phyloP scores from a whole-genome alignment of 2,329 filamentous ascomycete species.

The Sclerotinia nivalis region DNA sequence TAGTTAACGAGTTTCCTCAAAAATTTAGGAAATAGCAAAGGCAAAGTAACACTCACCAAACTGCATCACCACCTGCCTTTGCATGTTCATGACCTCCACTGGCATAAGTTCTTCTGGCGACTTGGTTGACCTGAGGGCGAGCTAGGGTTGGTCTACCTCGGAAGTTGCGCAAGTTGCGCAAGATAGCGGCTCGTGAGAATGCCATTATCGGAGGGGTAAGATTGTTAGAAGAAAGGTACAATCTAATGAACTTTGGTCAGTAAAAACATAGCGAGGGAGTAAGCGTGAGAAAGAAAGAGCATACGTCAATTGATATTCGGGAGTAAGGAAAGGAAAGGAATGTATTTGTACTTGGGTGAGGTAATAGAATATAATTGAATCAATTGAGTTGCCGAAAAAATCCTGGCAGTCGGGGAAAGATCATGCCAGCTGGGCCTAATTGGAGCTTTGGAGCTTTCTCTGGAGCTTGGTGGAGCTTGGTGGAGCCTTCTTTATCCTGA shows the following conservation, averaged over 20 bases:
- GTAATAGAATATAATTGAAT: constrained; percentile 11
- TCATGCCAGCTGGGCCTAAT: constrained; percentile 1
- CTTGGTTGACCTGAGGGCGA: constrained; percentile 44
- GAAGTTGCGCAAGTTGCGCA: constrained; percentile 39
- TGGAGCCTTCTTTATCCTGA: constrained; percentile 7
- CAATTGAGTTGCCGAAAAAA: constrained; percentile 12
- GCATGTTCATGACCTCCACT: constrained; percentile 43
- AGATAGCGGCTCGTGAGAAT: constrained; percentile 42
- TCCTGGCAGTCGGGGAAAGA: constrained; percentile 9
- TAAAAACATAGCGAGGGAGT: neutral
- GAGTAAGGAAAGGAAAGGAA: constrained; percentile 1
- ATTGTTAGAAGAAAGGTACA: neutral
- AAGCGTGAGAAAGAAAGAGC: neutral
- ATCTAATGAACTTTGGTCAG: constrained; percentile 4
- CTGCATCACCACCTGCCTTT: constrained; percentile 49
- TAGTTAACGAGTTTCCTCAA: neutral
- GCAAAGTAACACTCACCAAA: constrained; percentile 47
- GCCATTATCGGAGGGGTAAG: constrained; percentile 35
- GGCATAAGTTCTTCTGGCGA: constrained; percentile 50
- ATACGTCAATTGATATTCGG: constrained; percentile 1
- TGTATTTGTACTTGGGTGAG: neutral
- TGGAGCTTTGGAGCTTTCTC: constrained; percentile 9
- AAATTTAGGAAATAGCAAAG: neutral
- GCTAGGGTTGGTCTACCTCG: constrained; percentile 42
- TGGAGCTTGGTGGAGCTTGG: constrained; percentile 12